Evolutionary conservation across 2,329 filamentous ascomycete genomes (phyloP).

Genomic region (Penicillium sp.): DNA sequence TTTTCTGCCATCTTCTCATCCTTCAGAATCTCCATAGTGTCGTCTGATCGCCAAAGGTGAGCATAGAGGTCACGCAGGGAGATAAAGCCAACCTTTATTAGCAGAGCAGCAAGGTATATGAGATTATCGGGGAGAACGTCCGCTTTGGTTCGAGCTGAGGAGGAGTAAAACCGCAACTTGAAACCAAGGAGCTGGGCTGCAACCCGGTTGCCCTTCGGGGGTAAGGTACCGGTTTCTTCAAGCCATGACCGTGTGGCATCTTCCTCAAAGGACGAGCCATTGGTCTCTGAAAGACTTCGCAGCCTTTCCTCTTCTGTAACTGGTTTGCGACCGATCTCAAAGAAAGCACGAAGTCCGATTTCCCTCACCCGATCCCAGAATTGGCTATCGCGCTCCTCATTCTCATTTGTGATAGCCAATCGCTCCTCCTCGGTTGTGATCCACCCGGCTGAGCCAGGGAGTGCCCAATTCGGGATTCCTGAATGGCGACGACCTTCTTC

Average conservation of each 20-base stretch:
- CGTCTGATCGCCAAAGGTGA: constrained; percentile 83
- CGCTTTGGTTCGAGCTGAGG: constrained; percentile 67
- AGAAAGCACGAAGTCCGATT: constrained; percentile 78
- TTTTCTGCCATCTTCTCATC: constrained; percentile 71
- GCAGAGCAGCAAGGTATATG: constrained; percentile 82
- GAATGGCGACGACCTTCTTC: constrained; percentile 42
- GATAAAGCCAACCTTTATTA: constrained; percentile 97
- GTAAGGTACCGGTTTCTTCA: constrained; percentile 73
- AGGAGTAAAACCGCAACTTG: constrained; percentile 94
- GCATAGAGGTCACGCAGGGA: constrained; percentile 87
- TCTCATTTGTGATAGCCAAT: constrained; percentile 54
- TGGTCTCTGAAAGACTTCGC: constrained; percentile 45
- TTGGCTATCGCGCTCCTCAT: constrained; percentile 64
- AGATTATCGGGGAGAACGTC: constrained; percentile 88
- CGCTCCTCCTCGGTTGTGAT: constrained; percentile 68
- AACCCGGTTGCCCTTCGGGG: constrained; percentile 81
- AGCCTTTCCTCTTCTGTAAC: constrained; percentile 60
- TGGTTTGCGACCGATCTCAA: constrained; percentile 75
- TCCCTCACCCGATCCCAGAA: constrained; percentile 84
- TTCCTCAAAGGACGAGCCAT: constrained; percentile 47
- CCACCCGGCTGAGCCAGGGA: constrained; percentile 67
- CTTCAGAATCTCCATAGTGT: constrained; percentile 73
- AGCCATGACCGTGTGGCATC: constrained; percentile 72
- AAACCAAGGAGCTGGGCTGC: constrained; percentile 95
- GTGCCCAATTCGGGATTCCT: constrained; percentile 81